Evolutionary conservation across 441 rosid genomes (phyloP), one percentile per base, ranked within the genome.

Genomic region (Jatropha podagrica): DNA sequence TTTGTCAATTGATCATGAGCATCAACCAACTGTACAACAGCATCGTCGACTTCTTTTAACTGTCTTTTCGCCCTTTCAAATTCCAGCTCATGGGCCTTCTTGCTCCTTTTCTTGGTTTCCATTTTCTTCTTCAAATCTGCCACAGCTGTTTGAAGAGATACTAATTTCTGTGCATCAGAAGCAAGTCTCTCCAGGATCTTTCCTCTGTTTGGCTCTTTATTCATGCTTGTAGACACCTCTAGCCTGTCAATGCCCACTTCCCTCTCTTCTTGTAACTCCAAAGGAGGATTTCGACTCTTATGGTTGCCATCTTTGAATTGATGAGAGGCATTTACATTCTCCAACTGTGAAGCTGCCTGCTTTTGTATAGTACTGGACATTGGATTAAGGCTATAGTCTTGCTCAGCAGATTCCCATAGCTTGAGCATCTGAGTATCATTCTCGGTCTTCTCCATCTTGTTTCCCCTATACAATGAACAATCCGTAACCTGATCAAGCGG

Each of bases 401-500:
- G 87, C 77, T 78, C 84, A 67, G 86, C 80, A 80, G 85, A 83
- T 80, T 92, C 89, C 90, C 88, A 89, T 67, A 87, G 69, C 77
- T 87, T 89, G 63, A 90, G 86, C 86, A 86, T 84, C 77, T 81
- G 92, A 82, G 83, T 89, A 40, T 75, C 82, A 18, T 84, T 68
- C 65, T 79, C 81, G 44, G 65, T 46, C 46, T 69, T 79, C 61
- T 69, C 76, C 75, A 85, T 83, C 72, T 81, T 81, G 83, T 86
- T 87, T 84, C 86, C 85, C 78, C 86, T 82, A 60, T 81, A 76
- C 69, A 75, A 79, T 7, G 90, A 82, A 63, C 81, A 81, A 74
- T 90, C 88, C 61, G 95, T 91, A 66, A 83, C 92, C 67, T 91
- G 93, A 87, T 96, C 99, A 9, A 96, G 97, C 0, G 83, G 96